Percentiles rank a stretch among this genome's conserved stretches.
Evolutionary conservation across 1,284 basidiomycete species (phyloP).

Genomic region (Ustilago trichophora): DNA sequence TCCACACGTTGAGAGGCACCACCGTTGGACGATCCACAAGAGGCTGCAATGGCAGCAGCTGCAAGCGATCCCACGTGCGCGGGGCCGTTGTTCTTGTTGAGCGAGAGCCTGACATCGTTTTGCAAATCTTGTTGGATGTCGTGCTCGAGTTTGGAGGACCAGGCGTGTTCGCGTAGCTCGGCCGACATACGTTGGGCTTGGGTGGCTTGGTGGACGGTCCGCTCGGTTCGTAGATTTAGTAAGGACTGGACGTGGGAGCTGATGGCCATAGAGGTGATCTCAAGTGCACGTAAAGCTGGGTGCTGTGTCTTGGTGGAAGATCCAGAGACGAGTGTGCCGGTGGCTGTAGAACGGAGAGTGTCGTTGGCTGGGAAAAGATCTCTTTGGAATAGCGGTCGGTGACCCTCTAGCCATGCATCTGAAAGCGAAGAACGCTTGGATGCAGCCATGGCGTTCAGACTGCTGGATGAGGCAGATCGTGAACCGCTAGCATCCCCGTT

Average conservation of each 20-base stretch:
- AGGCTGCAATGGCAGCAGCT: constrained; percentile 20
- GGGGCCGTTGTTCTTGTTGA: constrained; percentile 37
- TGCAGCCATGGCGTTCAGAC: neutral
- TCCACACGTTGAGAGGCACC: constrained; percentile 18
- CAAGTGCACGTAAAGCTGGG: constrained; percentile 39
- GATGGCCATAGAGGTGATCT: constrained; percentile 19
- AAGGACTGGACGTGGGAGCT: constrained; percentile 31
- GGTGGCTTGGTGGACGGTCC: constrained; percentile 17
- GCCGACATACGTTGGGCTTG: constrained; percentile 10
- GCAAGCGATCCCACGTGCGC: constrained; percentile 21
- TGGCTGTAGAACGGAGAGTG: constrained; percentile 23
- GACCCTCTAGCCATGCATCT: constrained; percentile 36
- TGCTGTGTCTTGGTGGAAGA: constrained; percentile 18
- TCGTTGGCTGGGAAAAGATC: constrained; percentile 49
- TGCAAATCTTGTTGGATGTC: constrained; percentile 23
- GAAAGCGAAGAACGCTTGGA: constrained; percentile 6
- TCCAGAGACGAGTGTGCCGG: constrained; percentile 20
- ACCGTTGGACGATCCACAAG: constrained; percentile 8
- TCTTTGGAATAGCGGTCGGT: constrained; percentile 39
- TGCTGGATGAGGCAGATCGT: constrained; percentile 19
- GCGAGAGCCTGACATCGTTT: constrained; percentile 33
- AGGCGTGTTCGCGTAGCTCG: constrained; percentile 18
- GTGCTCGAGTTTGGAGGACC: constrained; percentile 24
- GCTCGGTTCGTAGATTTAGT: constrained; percentile 38
- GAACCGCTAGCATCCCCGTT: constrained; percentile 10